A percentile compares a stretch with the other conserved stretches of the same genome.
These are phyloP conservation scores for Poronia punctata DNA, from an alignment of 495 filamentous ascomycete species.

Conservation along the genomic window DNA sequence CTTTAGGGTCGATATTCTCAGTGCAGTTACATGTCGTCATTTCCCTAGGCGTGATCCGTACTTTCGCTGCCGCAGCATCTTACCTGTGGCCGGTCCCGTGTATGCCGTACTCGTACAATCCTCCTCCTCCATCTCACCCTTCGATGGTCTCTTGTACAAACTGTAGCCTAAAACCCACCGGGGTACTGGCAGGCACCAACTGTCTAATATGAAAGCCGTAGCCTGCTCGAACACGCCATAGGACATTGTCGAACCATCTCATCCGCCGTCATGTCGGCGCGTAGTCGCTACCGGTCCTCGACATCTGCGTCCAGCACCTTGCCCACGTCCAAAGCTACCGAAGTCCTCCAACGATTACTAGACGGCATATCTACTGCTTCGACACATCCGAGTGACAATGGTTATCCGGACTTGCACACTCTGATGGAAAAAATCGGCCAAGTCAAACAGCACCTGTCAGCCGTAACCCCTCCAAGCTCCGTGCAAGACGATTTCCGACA, in stretches of 20 bases:
- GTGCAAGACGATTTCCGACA: conserved; percentile 77
- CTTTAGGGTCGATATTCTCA: no score
- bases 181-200: conserved; percentile 19
- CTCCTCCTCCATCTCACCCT: conserved; percentile 1
- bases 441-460: conserved; percentile 42
- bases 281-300: conserved; percentile 54
- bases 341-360: conserved; percentile 54
- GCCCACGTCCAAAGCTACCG: conserved; percentile 49
- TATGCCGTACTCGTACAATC: no score
- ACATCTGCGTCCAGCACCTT: conserved; percentile 50
- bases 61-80: background rate
- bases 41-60: background rate
- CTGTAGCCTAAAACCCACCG: conserved; percentile 26
- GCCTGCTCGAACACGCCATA: conserved; percentile 7
- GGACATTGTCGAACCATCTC: conserved; percentile 12
- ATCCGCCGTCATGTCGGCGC: conserved; percentile 35
- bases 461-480: conserved; percentile 33
- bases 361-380: conserved; percentile 39
- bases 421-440: conserved; percentile 35
- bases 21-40: background rate
- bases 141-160: conserved; percentile 27
- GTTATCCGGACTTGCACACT: conserved; percentile 35
- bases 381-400: conserved; percentile 13
- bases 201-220: conserved; percentile 20
- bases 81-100: background rate